Evolutionary conservation across 305 asterid genomes (phyloP).

Genomic region (Nicotiana rustica): DNA sequence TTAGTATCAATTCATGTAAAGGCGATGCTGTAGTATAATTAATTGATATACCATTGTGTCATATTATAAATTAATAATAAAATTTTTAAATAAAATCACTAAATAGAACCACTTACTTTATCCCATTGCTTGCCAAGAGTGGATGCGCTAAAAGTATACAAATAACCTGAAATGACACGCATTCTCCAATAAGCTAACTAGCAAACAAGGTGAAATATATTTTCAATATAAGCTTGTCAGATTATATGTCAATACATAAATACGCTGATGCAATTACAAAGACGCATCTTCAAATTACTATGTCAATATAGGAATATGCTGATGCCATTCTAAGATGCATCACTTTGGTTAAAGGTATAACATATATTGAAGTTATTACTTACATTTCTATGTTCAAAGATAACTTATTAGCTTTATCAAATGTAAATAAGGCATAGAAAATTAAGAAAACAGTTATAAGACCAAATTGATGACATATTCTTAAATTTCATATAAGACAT

Average conservation of each 20-base stretch:
- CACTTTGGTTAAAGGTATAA: conserved; percentile 22
- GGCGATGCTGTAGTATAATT: background rate
- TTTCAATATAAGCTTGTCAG: background rate
- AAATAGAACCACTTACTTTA: conserved; percentile 53
- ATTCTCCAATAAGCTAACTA: conserved; percentile 22
- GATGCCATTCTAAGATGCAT: conserved; percentile 20
- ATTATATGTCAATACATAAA: background rate
- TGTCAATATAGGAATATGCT: conserved; percentile 24
- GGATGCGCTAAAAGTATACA: conserved; percentile 89
- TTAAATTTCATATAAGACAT: background rate
- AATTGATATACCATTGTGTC: conserved; percentile 7
- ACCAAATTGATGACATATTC: conserved; percentile 17
- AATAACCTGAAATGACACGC: conserved; percentile 63
- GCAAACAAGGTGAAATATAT: background rate
- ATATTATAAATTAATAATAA: background rate
- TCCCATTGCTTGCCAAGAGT: conserved; percentile 92
- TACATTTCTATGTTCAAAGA: background rate
- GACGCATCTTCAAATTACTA: conserved; percentile 4
- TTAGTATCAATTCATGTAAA: background rate
- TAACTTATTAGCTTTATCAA: conserved; percentile 28
- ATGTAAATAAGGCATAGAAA: background rate
- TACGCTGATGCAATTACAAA: background rate
- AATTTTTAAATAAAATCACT: background rate
- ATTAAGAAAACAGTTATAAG: conserved; percentile 13
- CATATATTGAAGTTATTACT: background rate